Base-by-base conservation (phyloP, 441 rosid genomes). In the Populus hybrid region DNA sequence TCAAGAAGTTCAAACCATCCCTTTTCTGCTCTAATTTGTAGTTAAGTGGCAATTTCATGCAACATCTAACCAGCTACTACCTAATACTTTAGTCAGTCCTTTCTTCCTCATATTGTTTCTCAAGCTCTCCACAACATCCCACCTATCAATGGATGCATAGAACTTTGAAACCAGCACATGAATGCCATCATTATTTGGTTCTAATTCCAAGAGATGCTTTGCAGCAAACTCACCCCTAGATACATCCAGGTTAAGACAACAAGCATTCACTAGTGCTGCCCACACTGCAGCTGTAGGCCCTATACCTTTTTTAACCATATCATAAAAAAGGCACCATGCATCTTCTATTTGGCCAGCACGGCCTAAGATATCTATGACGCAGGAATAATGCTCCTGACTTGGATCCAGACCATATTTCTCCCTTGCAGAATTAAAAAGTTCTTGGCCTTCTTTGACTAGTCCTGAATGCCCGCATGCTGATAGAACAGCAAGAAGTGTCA, bases 381-480 rank as follows among this genome's bases (percentile, higher is more conserved):
- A 89, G 42, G 89, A 86, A 82, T 85, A 90, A 82, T 94, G 97
- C 83, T 94, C 90, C 59, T 86, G 86, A 73, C 74, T 80, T 6
- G 88, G 88, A 0, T 85, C 73, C 36, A 88, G 32, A 75, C 86
- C 84, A 77, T 83, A 82, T 71, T 84, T 89, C 67, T 85, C 79
- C 77, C 76, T 87, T 80, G 82, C 90, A 80, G 81, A 77, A 68
- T 77, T n/a, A 74, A 92, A 91, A 75, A 91, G 84, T 57, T 81
- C 78, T 26, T 73, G 75, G 75, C 91, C 89, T 84, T 90, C 88
- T 75, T 89, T 86, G 76, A 94, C 90, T 65, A 89, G 70, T 26
- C 93, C 95, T 16, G 94, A 86, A 84, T 91, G 94, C 61, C 89
- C 92, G 78, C 98, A 94, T 73, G 95, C 98, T 14, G 95, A 91